Evolutionary conservation across 768 basidiomycete species (phyloP), one percentile per base, ranked within the genome.

Genomic region (Mycena belliarum): DNA sequence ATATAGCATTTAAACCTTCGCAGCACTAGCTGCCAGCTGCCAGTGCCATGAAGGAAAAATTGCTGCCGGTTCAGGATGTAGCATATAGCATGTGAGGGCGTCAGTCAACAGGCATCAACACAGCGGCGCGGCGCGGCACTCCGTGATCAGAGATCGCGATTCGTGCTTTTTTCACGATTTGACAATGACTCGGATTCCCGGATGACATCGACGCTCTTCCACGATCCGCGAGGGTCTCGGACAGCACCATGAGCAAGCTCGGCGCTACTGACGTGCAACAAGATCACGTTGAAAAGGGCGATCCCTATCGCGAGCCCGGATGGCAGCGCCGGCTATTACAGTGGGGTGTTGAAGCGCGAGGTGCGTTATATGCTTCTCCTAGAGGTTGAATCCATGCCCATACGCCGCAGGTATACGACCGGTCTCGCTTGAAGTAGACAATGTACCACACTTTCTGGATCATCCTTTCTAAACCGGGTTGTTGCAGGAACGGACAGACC

Each of bases 401-500:
- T 20, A 45, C 43, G 4, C 20, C 21, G 9, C 20, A 63, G 61
- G 62, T 6, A 63, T 63, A 40, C 48, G 55, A 40, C 62, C 62
- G 0, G 58, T 63, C 28, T 15, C 58, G 1, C 21, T 57, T 26
- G 58, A 63, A 40, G 62, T 59, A 6, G 18, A 21, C 16, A 20
- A 16, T 18, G 11, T 29, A 4, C 20, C 15, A 12, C 29, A 32
- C 12, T 18, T n/a, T 2, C 23, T 43, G 25, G 6, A 38, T 7
- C n/a, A 41, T n/a, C n/a, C n/a, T 20, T 29, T 24, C 26, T 42
- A 32, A 42, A 20, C 37, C 44, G 43, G 37, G n/a, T 11, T 10
- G 10, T 38, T 25, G 16, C 38, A 83, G 42, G 76, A 84, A 52
- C 79, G 87, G 37, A 82, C 73, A 8, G 86, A 87, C 61, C 80